Conservation (phyloP, 768 basidiomycete genomes). For the Dioszegia aurantiaca region DNA sequence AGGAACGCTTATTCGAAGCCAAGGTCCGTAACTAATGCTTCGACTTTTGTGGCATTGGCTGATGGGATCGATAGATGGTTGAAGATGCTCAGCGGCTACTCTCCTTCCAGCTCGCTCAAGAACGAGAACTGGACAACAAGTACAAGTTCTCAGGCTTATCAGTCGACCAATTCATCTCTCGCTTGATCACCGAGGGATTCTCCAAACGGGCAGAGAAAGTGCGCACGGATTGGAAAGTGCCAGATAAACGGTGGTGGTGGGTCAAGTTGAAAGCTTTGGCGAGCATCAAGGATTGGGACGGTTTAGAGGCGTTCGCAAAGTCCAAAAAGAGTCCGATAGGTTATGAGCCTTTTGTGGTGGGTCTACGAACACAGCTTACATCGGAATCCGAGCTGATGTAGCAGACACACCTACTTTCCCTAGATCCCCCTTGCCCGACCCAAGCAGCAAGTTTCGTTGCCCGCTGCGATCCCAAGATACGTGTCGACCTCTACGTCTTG, state of each 20-base stretch:
- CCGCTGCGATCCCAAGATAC: slow-evolving; percentile 75
- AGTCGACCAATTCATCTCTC: slow-evolving; percentile 79
- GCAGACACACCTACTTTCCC: slow-evolving; percentile 44
- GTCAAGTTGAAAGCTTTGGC: slow-evolving; percentile 80
- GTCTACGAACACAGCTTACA: too few relatives aligned
- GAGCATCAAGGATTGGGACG: slow-evolving; percentile 76
- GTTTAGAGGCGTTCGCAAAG: slow-evolving; percentile 77
- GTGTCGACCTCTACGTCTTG: slow-evolving; percentile 81
- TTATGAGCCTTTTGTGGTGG: slow-evolving; percentile 63
- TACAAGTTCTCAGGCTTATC: slow-evolving; percentile 77
- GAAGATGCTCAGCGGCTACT: slow-evolving; percentile 78
- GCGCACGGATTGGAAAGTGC: slow-evolving; percentile 84
- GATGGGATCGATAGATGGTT: slow-evolving; percentile 66
- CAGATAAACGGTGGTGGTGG: slow-evolving; percentile 98
- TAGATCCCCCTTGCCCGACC: slow-evolving; percentile 58
- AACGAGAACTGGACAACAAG: slow-evolving; percentile 77
- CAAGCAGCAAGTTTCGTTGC: slow-evolving; percentile 73
- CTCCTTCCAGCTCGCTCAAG: slow-evolving; percentile 75
- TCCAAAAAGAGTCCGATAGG: slow-evolving; percentile 91
- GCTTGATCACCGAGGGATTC: slow-evolving; percentile 73
- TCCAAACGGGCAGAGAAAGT: slow-evolving; percentile 84
- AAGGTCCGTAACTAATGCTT: slow-evolving; percentile 72
- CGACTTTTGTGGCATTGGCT: too few relatives aligned
- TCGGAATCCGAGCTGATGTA: too few relatives aligned
- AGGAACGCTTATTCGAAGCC: slow-evolving; percentile 83